These are phyloP conservation scores for Verticillium albo-atrum DNA, from an alignment of 2,329 filamentous ascomycete genomes.

Conservation along the genomic window DNA sequence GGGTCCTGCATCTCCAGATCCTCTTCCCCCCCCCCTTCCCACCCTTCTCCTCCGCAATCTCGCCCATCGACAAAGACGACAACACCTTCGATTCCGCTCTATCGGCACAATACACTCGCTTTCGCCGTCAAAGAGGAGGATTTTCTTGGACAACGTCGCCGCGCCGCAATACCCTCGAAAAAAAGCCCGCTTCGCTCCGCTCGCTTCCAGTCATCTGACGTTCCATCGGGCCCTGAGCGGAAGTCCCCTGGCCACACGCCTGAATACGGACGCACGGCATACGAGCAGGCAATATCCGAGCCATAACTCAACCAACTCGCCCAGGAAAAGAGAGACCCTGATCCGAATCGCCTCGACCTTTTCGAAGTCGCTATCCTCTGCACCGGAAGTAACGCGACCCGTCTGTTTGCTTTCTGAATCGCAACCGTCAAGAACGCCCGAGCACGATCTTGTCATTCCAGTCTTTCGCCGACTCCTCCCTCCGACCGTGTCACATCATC, in stretches of 20 bases:
- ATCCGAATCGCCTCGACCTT: background rate
- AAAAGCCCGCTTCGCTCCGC: background rate
- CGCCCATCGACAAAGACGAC: background rate
- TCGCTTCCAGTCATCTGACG: background rate
- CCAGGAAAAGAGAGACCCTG: background rate
- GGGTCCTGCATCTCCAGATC: background rate
- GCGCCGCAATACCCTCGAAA: background rate
- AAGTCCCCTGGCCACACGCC: background rate
- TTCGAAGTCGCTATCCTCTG: background rate
- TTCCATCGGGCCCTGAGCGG: background rate
- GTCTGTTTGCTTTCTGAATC: background rate
- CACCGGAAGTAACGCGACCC: background rate
- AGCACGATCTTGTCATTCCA: background rate
- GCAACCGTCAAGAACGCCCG: background rate
- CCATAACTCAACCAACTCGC: background rate
- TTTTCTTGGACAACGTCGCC: background rate
- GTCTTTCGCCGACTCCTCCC: background rate
- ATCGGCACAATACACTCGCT: background rate
- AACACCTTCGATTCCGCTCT: background rate
- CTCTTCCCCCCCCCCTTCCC: background rate
- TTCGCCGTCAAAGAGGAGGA: background rate
- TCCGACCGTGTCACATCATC: background rate
- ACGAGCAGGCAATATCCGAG: background rate
- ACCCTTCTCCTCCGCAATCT: background rate
- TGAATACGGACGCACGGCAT: background rate